Evolutionary conservation across 176 grass and related monocot species (phyloP).

Genomic region (Phoenix roebelenii): DNA sequence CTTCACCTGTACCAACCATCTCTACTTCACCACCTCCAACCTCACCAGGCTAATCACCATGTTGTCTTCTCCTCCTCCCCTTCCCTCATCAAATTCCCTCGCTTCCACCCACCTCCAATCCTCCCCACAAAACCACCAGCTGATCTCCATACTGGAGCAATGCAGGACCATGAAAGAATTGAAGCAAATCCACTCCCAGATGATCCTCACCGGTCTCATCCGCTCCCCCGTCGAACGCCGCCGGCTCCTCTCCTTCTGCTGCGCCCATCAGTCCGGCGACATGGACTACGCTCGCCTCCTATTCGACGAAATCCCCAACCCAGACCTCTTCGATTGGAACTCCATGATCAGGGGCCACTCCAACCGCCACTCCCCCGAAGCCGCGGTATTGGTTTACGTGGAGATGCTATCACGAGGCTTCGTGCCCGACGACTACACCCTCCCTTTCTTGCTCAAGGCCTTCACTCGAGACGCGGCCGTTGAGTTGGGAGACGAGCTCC

Average conservation of each 20-base stretch:
- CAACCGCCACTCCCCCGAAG: neutral
- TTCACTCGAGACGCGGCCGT: constrained; percentile 21
- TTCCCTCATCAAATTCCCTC: constrained; percentile 2
- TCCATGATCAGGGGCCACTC: constrained; percentile 11
- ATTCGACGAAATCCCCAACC: constrained; percentile 46
- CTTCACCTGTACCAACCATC: neutral
- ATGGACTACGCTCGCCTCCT: constrained; percentile 25
- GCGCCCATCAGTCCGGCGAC: constrained; percentile 11
- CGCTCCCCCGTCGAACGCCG: constrained; percentile 1
- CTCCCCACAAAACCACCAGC: neutral
- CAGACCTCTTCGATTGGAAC: constrained; percentile 9
- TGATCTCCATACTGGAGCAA: constrained; percentile 13
- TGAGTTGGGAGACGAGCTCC: constrained; percentile 22
- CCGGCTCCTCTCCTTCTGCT: constrained; percentile 26
- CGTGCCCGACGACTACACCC: constrained; percentile 53
- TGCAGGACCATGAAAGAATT: constrained; percentile 38
- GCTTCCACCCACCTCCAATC: constrained; percentile 5
- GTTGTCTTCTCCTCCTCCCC: constrained; percentile 5
- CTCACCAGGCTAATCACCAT: neutral
- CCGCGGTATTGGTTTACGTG: constrained; percentile 33
- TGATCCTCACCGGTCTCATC: constrained; percentile 25
- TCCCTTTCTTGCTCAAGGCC: constrained; percentile 56
- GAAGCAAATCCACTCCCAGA: constrained; percentile 33
- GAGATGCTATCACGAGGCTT: constrained; percentile 44
- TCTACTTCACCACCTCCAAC: neutral